Conservation (phyloP, 331 rosid genomes). For the Pyrus hybrid region DNA sequence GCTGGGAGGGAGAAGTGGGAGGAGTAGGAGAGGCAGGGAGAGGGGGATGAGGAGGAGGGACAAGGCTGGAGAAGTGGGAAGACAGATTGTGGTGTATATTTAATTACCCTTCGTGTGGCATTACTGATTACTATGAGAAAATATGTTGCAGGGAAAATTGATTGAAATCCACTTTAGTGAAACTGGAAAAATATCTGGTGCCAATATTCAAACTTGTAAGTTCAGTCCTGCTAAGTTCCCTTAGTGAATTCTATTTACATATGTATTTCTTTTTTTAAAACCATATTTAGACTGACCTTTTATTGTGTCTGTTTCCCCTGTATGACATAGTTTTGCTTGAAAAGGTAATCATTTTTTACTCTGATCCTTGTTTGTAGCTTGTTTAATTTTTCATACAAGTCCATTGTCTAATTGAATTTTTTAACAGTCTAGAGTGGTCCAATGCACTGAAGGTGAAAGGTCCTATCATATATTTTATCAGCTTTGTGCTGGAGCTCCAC, state of each 20-base stretch:
- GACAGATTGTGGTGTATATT: neutral
- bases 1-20: neutral
- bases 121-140: constrained; percentile 11
- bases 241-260: constrained; percentile 15
- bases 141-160: constrained; percentile 75
- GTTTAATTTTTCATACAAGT: constrained; percentile 10
- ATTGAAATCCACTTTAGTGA: constrained; percentile 98
- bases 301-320: constrained; percentile 23
- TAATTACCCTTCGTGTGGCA: neutral
- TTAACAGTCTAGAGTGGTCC: constrained; percentile 97
- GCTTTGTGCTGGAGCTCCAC: constrained; percentile 94
- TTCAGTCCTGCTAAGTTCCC: constrained; percentile 11
- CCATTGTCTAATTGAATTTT: constrained; percentile 18
- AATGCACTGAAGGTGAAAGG: constrained; percentile 96
- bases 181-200: constrained; percentile 94
- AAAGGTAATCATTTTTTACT: constrained; percentile 61
- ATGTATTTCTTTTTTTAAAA: neutral
- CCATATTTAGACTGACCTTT: constrained; percentile 24
- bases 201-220: constrained; percentile 93
- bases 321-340: constrained; percentile 73
- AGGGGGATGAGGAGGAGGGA: neutral
- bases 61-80: neutral
- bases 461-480: constrained; percentile 98
- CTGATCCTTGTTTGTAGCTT: constrained; percentile 8
- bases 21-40: neutral